Percentiles rank a stretch among this genome's conserved stretches.
Conservation (phyloP, 139 green algal species). For the Volvox reticuliferus region DNA sequence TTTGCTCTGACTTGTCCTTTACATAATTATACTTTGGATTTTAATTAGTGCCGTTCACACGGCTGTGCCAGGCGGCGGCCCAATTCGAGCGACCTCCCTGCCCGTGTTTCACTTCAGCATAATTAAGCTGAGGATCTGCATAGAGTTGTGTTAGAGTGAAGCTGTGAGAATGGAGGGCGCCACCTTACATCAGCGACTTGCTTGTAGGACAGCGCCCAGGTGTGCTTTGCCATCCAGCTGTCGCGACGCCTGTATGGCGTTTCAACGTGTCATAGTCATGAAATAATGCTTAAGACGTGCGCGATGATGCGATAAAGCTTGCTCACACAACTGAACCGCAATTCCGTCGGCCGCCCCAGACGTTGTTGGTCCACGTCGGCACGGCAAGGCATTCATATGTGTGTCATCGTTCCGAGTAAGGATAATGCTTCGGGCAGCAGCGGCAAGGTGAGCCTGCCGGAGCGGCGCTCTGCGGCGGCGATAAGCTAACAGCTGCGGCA, state of each 20-base stretch:
- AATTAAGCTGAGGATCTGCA: too few relatives aligned
- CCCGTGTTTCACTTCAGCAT: neutral
- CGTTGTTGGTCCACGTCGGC: neutral
- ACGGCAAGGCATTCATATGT: neutral
- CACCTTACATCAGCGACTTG: neutral
- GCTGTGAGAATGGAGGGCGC: neutral
- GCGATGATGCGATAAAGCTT: neutral
- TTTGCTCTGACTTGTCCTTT: neutral
- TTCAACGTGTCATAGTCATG: too few relatives aligned
- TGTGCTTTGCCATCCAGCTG: neutral
- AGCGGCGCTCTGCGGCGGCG: too few relatives aligned
- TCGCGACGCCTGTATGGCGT: neutral
- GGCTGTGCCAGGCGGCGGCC: too few relatives aligned
- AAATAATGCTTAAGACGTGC: too few relatives aligned
- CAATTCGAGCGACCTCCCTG: neutral
- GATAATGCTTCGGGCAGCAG: slow-evolving; percentile 31
- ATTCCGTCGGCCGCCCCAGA: neutral
- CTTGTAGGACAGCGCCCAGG: neutral
- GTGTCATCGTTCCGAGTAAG: slow-evolving; percentile 27
- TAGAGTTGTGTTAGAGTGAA: too few relatives aligned
- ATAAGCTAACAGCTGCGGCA: too few relatives aligned
- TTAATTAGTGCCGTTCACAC: neutral
- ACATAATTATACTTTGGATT: neutral
- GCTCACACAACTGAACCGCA: neutral
- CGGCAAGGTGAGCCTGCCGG: slow-evolving; percentile 11